Evolutionary conservation across 2,329 filamentous ascomycete species (phyloP), one percentile per base, ranked within the genome.

Genomic region (Thielaviopsis populi): DNA sequence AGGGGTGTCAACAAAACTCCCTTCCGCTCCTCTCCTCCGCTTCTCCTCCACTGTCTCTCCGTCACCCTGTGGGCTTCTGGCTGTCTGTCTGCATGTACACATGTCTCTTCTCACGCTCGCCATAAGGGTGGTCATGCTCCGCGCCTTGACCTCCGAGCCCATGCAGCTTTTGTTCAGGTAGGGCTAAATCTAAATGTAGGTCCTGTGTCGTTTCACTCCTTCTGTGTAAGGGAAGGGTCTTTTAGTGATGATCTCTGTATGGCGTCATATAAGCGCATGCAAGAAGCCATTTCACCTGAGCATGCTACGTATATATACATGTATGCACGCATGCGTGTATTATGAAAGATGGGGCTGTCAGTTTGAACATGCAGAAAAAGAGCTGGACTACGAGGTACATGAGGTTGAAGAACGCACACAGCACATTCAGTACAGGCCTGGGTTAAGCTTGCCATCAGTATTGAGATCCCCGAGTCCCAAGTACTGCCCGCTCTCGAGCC

Each of bases 111-210:
- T 37, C 24, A 37, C 10, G 11, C 53, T 37, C n/a, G 53, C 53
- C 27, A 56, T 56, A 27, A n/a, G 42, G 15, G 42, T 56, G 53
- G 53, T 56, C 53, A 56, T 56, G 30, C 27, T 56, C 19, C n/a
- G 10, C 27, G 53, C 53, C 53, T 33, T 56, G 53, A 56, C 53
- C 53, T 56, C 15, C n/a, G 53, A 33, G 27, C 30, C 53, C 53
- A 56, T 56, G 24, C 17, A n/a, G 30, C 42, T 30, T 56, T 27
- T 56, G 22, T 56, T 27, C 15, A 56, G 53, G 53, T 30, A 56
- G 24, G 53, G 53, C 53, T 56, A 56, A 30, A 56, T 56, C 53
- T 56, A 56, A 30, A 56, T 56, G 27, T 37, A 56, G 17, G 53
- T 13, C 46, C 46, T 50, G n/a, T 17, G 53, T 37, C 3, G 19